Evolutionary conservation across 2,329 filamentous ascomycete species (phyloP).

Genomic region (Hypoxylon rubiginosum): DNA sequence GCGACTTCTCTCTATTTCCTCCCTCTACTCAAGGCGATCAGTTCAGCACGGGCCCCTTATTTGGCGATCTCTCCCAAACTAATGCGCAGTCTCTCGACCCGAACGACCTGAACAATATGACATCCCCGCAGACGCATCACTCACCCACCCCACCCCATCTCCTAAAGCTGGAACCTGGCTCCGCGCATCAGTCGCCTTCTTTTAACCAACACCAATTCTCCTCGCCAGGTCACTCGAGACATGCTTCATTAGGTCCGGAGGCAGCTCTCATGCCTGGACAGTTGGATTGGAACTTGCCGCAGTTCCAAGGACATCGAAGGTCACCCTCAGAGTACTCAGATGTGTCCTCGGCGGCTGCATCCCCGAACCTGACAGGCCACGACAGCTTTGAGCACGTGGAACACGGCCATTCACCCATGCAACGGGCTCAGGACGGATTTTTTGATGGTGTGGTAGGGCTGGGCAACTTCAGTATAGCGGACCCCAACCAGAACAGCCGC

Average conservation of each 20-base stretch:
- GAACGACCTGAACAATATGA: constrained; percentile 66
- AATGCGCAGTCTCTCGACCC: constrained; percentile 58
- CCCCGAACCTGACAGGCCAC: constrained; percentile 82
- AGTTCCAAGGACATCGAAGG: constrained; percentile 86
- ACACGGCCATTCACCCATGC: constrained; percentile 82
- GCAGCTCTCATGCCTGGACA: constrained; percentile 69
- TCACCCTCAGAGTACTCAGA: constrained; percentile 93
- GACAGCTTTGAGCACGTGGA: constrained; percentile 84
- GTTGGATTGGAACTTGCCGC: constrained; percentile 67
- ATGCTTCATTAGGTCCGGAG: constrained; percentile 69
- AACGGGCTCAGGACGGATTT: constrained; percentile 79
- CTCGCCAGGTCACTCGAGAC: constrained; percentile 64
- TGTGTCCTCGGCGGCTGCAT: constrained; percentile 86
- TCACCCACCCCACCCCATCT: constrained; percentile 70
- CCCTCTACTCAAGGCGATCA: constrained; percentile 66
- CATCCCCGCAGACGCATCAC: constrained; percentile 67
- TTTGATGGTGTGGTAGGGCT: constrained; percentile 85
- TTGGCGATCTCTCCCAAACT: constrained; percentile 64
- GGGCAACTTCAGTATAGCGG: constrained; percentile 83
- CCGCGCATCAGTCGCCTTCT: constrained; percentile 69
- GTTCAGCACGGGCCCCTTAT: constrained; percentile 71
- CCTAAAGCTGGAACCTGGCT: constrained; percentile 64
- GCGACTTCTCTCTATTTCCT: constrained; percentile 76
- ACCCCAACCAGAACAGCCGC: constrained; percentile 76
- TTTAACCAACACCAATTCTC: constrained; percentile 70